Evolutionary conservation across 2,329 filamentous ascomycete species (phyloP).

Genomic region (Curvularia lunata): DNA sequence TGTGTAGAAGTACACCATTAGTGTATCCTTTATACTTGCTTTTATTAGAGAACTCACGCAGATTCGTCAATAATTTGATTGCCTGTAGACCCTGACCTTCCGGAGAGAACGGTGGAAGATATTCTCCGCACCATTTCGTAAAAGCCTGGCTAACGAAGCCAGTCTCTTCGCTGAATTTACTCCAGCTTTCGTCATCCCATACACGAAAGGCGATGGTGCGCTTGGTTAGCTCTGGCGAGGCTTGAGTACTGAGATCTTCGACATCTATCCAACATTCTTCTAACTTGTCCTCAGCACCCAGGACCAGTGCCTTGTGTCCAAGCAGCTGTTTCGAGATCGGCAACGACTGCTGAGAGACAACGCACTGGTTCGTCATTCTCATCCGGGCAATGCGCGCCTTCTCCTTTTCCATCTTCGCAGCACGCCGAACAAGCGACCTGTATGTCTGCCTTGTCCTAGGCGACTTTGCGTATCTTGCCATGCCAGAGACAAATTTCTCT

Average conservation of each 20-base stretch:
- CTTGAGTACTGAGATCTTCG: not conserved
- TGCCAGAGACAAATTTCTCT: not conserved
- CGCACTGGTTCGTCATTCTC: too few relatives aligned
- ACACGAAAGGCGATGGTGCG: constrained; percentile 10
- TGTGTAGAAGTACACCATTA: not conserved
- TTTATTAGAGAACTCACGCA: not conserved
- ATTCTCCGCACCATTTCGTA: constrained; percentile 3
- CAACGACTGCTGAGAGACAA: not conserved
- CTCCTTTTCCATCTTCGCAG: not conserved
- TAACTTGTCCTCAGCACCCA: not conserved
- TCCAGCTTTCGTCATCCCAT: constrained; percentile 13
- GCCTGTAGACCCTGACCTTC: constrained; percentile 3
- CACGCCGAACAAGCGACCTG: not conserved
- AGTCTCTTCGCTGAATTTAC: constrained; percentile 4
- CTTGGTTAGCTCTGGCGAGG: not conserved
- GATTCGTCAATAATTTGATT: not conserved
- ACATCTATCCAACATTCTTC: not conserved
- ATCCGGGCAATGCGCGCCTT: not conserved
- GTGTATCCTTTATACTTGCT: not conserved
- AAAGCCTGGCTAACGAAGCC: constrained; percentile 14
- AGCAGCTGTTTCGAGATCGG: not conserved
- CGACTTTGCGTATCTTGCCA: constrained; percentile 11
- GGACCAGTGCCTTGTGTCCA: not conserved
- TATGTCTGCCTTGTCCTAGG: constrained; percentile 3
- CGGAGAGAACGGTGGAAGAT: constrained; percentile 8